Evolutionary conservation across 2,329 filamentous ascomycete species (phyloP).

Genomic region (Dactylellina parvicollis): DNA sequence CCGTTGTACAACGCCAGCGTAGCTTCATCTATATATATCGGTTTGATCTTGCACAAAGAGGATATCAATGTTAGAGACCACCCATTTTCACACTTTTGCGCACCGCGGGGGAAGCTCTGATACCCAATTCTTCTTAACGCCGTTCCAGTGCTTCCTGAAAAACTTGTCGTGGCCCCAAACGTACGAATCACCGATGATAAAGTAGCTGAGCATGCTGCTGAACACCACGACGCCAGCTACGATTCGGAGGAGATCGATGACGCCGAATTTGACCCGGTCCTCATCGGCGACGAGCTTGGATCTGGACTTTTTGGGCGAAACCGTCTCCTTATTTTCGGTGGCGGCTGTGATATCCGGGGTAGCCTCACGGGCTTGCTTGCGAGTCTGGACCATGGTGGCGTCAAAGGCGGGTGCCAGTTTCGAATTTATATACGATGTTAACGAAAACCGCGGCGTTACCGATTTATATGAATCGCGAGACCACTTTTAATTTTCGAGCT

Average conservation of each 20-base stretch:
- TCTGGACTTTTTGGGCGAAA: conserved; percentile 29
- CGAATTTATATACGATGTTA: too few species aligned
- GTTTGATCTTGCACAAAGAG: conserved; percentile 63
- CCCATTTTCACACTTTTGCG: too few species aligned
- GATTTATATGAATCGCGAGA: too few species aligned
- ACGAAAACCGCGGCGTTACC: too few species aligned
- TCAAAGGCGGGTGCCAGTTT: not conserved
- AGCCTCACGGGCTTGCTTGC: conserved; percentile 30
- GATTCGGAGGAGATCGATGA: conserved; percentile 75
- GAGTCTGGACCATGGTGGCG: conserved; percentile 47
- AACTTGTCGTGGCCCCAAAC: conserved; percentile 76
- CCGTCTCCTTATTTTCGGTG: conserved; percentile 33
- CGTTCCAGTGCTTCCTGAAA: conserved; percentile 69
- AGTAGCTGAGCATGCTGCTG: conserved; percentile 77
- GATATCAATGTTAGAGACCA: conserved; percentile 5
- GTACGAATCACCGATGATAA: conserved; percentile 76
- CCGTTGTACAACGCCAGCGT: conserved; percentile 82
- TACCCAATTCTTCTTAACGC: conserved; percentile 68
- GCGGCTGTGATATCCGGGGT: conserved; percentile 30
- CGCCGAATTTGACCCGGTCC: conserved; percentile 60
- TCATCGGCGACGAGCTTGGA: conserved; percentile 46
- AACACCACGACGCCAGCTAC: conserved; percentile 73
- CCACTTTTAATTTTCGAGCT: too few species aligned
- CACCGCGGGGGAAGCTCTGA: not conserved
- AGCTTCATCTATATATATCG: conserved; percentile 76